phyloP scores from a whole-genome alignment of 176 grass and related monocot species.

The Themeda triandra region DNA sequence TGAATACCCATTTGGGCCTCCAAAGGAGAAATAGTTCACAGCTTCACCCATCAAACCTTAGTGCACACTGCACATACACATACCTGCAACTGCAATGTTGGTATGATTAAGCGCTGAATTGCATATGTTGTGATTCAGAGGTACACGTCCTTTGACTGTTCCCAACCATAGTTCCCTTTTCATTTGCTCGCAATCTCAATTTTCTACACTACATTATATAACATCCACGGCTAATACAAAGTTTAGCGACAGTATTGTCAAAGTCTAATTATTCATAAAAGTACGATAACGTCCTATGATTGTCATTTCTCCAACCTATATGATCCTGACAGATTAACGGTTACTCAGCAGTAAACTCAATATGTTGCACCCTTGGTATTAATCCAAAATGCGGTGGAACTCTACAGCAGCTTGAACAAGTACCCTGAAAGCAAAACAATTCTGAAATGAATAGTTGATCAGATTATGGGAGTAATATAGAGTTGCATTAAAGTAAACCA shows the following conservation, averaged over 20 bases:
- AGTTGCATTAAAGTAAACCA: constrained; percentile 3
- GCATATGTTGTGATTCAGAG: constrained; percentile 11
- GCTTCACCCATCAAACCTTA: too few relatives aligned
- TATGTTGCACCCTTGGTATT: not conserved
- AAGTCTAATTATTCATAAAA: not conserved
- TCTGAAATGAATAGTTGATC: constrained; percentile 4
- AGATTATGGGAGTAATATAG: not conserved
- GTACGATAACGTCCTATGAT: not conserved
- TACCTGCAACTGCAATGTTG: too few relatives aligned
- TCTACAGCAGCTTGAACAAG: not conserved
- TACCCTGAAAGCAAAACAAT: constrained; percentile 27
- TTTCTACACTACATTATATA: too few relatives aligned
- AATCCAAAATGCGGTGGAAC: not conserved
- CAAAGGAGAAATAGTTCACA: too few relatives aligned
- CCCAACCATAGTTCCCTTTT: not conserved
- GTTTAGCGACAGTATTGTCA: not conserved
- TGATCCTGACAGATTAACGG: not conserved
- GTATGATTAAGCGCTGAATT: not conserved
- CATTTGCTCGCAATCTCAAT: not conserved
- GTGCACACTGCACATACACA: too few relatives aligned
- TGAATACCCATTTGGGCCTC: too few relatives aligned
- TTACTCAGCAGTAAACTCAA: not conserved
- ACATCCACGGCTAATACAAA: not conserved
- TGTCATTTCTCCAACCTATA: not conserved
- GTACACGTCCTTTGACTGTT: constrained; percentile 12